Evolutionary conservation across 2,329 filamentous ascomycete genomes (phyloP), one percentile per base, ranked within the genome.

Genomic region (Exophiala calicioides): DNA sequence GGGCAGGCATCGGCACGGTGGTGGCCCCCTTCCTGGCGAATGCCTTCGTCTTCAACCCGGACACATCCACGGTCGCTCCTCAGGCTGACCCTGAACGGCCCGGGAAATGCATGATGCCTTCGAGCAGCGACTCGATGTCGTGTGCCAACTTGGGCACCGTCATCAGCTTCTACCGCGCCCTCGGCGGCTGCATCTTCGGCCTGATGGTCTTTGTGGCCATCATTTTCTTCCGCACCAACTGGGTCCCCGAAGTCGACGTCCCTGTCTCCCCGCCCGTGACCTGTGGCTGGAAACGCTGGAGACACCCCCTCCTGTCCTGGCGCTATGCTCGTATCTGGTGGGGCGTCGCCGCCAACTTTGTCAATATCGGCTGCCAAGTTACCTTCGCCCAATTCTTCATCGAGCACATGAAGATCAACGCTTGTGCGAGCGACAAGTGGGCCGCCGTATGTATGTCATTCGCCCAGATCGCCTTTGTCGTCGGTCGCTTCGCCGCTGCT

Each of bases 251-350:
- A 63, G 81, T 89, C 57, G 87, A 84, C 6, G 81, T 83, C 58
- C 73, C 76, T 61, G 82, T 86, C 55, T 74, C 35, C 75, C 73
- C 42, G 72, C 78, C 51, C 73, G 81, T 54, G 76, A 79, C 60
- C 80, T 71, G 73, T 38, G 46, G 46, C 29, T 58, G 56, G 56
- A 53, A 47, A 42, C 30, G 42, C 31, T 58, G 56, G 56, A 51
- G 53, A 32, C 56, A 58, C 30, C 53, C 56, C 2, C 44, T 58
- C 5, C 41, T 53, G 21, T 50, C 45, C n/a, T 19, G 19, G 59
- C 85, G 85, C 65, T 84, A 88, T 58, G 88, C 85, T 65, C 80
- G 81, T 18, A 74, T 90, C 2, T 89, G 90, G 73, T 85, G 88
- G 60, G 87, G 85, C 6, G 79, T 84, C 0, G 78, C 83, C 57